Conservation (phyloP, 805 yeast species). For the Blastobotrys americana region DNA sequence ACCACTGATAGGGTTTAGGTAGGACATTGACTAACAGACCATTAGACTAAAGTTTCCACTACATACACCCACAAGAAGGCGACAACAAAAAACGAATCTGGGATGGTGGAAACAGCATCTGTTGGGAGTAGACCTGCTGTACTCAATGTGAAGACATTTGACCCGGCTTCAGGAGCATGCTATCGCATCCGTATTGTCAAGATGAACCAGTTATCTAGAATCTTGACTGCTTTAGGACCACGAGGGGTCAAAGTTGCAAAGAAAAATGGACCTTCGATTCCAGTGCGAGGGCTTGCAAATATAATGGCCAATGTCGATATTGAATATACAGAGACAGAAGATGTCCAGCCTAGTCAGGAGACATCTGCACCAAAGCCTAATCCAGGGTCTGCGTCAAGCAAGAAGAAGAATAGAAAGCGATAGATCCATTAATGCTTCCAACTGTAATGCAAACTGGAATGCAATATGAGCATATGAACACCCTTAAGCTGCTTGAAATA, state of each 20-base stretch:
- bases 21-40: not conserved
- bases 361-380: no score
- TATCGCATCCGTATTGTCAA: slow-evolving; percentile 53
- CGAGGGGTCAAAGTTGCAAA: slow-evolving; percentile 23
- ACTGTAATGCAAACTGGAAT: no score
- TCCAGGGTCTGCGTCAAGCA: slow-evolving; percentile 13
- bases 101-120: slow-evolving; percentile 26
- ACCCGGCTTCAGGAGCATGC: slow-evolving; percentile 56
- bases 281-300: slow-evolving; percentile 25
- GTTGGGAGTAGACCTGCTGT: slow-evolving; percentile 28
- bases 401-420: slow-evolving; percentile 23
- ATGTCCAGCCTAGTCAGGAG: no score
- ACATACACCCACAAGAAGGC: slow-evolving; percentile 33
- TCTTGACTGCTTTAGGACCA: slow-evolving; percentile 63
- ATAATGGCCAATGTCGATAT: slow-evolving; percentile 26
- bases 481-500: no score
- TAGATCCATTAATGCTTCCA: no score
- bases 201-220: slow-evolving; percentile 64
- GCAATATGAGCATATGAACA: no score
- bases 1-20: no score
- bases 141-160: slow-evolving; percentile 53
- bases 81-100: slow-evolving; percentile 18
- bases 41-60: slow-evolving; percentile 25
- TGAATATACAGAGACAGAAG: slow-evolving; percentile 12
- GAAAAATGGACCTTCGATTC: slow-evolving; percentile 4